These are phyloP conservation scores for Saraca asoca DNA, from an alignment of 331 rosid genomes.

Conservation along the genomic window DNA sequence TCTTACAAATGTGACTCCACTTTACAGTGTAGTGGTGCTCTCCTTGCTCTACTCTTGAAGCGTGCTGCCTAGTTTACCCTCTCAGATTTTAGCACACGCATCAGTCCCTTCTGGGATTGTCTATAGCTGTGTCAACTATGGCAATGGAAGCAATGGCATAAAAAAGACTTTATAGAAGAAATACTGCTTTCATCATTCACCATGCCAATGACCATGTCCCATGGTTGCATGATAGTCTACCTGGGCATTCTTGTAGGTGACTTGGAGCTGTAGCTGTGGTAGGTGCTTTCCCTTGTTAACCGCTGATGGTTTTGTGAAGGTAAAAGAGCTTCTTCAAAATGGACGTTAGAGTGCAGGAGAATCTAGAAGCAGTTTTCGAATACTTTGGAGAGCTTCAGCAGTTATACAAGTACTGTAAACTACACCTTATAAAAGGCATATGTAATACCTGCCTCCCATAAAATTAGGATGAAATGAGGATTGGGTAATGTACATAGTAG, in stretches of 20 bases:
- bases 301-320: constrained; percentile 18
- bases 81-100: constrained; percentile 25
- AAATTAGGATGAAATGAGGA: constrained; percentile 27
- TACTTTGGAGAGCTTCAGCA: constrained; percentile 41
- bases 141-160: constrained; percentile 27
- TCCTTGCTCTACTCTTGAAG: constrained; percentile 49
- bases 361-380: constrained; percentile 50
- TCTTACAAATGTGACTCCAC: constrained; percentile 34
- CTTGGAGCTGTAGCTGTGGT: constrained; percentile 36
- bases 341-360: constrained; percentile 39
- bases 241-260: constrained; percentile 34
- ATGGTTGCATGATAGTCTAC: constrained; percentile 10
- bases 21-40: constrained; percentile 38
- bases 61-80: constrained; percentile 30
- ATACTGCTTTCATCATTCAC: constrained; percentile 13
- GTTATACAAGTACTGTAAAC: constrained; percentile 33
- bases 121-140: constrained; percentile 34
- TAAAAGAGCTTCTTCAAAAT: constrained; percentile 33
- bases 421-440: constrained; percentile 29
- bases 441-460: constrained; percentile 14
- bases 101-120: constrained; percentile 33
- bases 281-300: constrained; percentile 34
- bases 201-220: constrained; percentile 27
- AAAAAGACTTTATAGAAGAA: constrained; percentile 38
- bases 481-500: constrained; percentile 32